These are phyloP conservation scores for Polymyxa betae DNA, from an alignment of 208 protist species.

Conservation along the genomic window DNA sequence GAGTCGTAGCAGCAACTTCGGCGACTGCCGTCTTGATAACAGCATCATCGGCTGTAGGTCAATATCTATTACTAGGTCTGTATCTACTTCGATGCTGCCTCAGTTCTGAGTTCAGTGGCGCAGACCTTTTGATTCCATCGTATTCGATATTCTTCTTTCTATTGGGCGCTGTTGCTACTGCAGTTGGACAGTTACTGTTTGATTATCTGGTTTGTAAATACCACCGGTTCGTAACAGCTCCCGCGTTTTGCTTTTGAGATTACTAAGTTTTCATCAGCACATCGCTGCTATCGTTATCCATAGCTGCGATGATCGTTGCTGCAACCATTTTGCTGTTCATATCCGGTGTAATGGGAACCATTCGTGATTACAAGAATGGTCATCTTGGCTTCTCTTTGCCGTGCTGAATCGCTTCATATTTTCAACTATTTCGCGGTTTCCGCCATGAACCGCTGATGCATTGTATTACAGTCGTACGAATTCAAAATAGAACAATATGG, in stretches of 20 bases:
- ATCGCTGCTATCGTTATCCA: background rate
- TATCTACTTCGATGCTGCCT: background rate
- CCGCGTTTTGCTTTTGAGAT: background rate
- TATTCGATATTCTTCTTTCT: background rate
- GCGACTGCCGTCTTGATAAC: conserved; percentile 47
- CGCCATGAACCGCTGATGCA: no score
- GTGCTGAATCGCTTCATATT: no score
- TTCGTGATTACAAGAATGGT: background rate
- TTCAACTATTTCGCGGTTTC: no score
- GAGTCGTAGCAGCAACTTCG: conserved; percentile 61
- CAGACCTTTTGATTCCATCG: background rate
- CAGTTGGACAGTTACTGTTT: background rate
- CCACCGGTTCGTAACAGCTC: background rate
- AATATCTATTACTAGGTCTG: background rate
- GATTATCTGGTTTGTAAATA: background rate
- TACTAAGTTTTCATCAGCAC: background rate
- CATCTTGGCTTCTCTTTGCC: background rate
- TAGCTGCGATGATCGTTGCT: background rate
- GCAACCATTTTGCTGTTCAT: background rate
- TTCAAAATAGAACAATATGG: no score
- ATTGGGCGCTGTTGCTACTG: background rate
- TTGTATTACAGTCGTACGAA: no score
- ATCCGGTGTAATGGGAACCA: background rate
- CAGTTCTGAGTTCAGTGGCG: background rate
- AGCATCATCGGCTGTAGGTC: background rate